Conservation (phyloP, 805 yeast genomes). For the fission yeast (Schizosaccharomyces pombe) region DNA sequence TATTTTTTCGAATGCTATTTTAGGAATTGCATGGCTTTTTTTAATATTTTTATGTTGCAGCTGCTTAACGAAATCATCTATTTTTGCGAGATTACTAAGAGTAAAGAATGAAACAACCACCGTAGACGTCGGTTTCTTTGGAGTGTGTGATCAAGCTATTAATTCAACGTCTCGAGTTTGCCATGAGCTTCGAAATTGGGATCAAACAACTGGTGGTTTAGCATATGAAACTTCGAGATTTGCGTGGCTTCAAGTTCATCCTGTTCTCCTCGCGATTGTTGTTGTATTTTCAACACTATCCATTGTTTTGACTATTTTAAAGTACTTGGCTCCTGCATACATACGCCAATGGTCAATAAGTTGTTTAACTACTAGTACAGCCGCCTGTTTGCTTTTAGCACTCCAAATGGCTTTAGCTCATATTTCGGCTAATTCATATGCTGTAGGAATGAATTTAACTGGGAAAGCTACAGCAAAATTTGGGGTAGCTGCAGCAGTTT, state of each 20-base stretch:
- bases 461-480: not conserved
- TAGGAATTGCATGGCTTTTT: not conserved
- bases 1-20: not conserved
- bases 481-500: not conserved
- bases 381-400: not conserved
- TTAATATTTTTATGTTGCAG: not conserved
- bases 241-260: not conserved
- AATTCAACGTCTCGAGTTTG: not conserved
- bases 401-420: not conserved
- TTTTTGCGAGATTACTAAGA: not conserved
- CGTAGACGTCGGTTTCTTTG: not conserved
- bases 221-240: not conserved
- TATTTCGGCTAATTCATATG: not conserved
- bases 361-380: not conserved
- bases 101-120: not conserved
- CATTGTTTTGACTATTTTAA: not conserved
- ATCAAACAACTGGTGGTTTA: not conserved
- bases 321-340: not conserved
- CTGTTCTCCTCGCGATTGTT: not conserved
- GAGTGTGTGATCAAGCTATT: not conserved
- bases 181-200: not conserved
- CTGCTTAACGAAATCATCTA: not conserved
- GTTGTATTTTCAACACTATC: not conserved
- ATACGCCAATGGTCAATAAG: conserved; percentile 1
- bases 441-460: not conserved